Evolutionary conservation across 305 asterid genomes (phyloP).

Genomic region (Caryopteris hybrid): DNA sequence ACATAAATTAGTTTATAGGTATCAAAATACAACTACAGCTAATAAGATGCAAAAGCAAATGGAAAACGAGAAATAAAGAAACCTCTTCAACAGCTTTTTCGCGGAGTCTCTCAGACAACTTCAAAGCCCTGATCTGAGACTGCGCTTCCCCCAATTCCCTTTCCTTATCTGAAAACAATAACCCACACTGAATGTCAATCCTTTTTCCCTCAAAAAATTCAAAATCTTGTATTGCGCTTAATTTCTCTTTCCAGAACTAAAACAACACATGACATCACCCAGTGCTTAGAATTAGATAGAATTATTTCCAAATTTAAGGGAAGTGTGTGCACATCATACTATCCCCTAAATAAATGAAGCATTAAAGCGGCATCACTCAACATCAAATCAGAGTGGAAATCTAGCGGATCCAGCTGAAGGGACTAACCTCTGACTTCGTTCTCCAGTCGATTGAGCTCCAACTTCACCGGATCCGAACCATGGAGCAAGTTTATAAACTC

Average conservation of each 20-base stretch:
- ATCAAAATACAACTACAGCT: neutral
- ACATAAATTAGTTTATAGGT: neutral
- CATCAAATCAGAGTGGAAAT: constrained; percentile 38
- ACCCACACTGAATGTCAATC: constrained; percentile 15
- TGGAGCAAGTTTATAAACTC: constrained; percentile 88
- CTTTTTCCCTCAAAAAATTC: neutral
- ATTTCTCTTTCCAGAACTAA: constrained; percentile 8
- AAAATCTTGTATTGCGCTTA: constrained; percentile 3
- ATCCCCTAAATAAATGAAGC: constrained; percentile 15
- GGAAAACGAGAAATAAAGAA: constrained; percentile 7
- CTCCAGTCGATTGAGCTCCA: constrained; percentile 98
- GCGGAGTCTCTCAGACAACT: constrained; percentile 79
- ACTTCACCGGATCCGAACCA: constrained; percentile 99
- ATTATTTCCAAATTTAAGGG: constrained; percentile 5
- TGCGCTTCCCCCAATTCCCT: constrained; percentile 91
- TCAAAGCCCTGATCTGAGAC: constrained; percentile 88
- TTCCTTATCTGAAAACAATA: constrained; percentile 70
- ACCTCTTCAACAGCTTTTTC: constrained; percentile 99
- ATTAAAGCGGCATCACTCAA: constrained; percentile 16
- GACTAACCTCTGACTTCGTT: constrained; percentile 92
- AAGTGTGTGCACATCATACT: neutral
- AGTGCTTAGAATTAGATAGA: constrained; percentile 7
- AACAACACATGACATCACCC: constrained; percentile 13
- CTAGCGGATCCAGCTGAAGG: constrained; percentile 58
- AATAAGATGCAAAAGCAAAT: neutral